Evolutionary conservation across 2,329 filamentous ascomycete species (phyloP).

Genomic region (Elsinoe fawcettii): DNA sequence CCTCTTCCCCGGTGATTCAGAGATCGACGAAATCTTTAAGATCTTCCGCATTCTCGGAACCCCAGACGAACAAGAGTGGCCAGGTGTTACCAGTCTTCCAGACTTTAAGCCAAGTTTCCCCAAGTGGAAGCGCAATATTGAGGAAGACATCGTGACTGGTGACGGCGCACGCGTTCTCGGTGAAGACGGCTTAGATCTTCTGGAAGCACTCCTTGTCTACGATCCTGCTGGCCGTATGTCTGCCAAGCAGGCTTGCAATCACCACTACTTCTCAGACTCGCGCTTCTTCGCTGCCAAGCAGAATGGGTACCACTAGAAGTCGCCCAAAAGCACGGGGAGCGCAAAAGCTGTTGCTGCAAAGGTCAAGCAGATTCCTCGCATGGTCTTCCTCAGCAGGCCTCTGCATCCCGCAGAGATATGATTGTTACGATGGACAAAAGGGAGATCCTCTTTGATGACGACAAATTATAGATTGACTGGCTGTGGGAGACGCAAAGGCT

Average conservation of each 20-base stretch:
- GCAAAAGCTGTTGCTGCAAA: neutral
- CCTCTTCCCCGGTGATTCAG: conserved; percentile 83
- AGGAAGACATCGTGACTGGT: conserved; percentile 58
- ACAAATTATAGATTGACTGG: conserved; percentile 3
- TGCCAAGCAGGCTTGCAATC: conserved; percentile 76
- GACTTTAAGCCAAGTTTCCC: conserved; percentile 91
- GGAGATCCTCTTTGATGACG: neutral
- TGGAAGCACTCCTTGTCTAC: conserved; percentile 69
- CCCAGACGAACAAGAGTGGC: conserved; percentile 74
- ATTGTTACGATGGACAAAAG: conserved; percentile 4
- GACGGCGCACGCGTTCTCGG: conserved; percentile 50
- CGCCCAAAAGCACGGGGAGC: conserved; percentile 2
- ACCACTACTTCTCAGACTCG: conserved; percentile 62
- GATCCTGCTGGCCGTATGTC: conserved; percentile 82
- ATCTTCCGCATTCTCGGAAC: conserved; percentile 80
- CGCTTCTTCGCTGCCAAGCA: conserved; percentile 17
- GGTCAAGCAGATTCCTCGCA: neutral
- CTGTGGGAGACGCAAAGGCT: neutral
- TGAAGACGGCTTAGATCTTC: conserved; percentile 59
- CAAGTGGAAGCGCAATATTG: conserved; percentile 72
- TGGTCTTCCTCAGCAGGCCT: neutral
- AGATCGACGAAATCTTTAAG: conserved; percentile 93
- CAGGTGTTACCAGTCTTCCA: conserved; percentile 86
- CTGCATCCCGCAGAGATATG: conserved; percentile 7
- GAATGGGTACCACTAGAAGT: conserved; percentile 23